Base-by-base conservation (phyloP, 495 filamentous ascomycete genomes). In the Hypoxylon fuscum region DNA sequence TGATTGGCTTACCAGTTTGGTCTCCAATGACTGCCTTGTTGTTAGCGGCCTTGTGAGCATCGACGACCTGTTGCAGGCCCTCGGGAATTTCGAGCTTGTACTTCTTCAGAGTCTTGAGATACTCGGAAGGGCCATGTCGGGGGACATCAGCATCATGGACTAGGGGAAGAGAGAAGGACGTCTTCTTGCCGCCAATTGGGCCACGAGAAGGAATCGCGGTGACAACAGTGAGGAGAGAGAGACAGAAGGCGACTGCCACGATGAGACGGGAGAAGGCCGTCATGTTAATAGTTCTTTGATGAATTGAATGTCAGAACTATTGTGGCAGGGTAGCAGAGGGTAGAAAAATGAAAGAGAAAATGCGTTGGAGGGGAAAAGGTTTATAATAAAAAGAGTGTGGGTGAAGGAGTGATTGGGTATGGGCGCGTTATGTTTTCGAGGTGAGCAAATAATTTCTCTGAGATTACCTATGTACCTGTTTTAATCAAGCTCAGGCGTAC, bases 41-140 rank as follows among this genome's bases (percentile, higher is more conserved):
- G 15, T 40, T 38, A 9, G 46, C 47, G 8, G 59, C 37, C 34
- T 66, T 66, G 43, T 72, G 63, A 10, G 62, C 40, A 34, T 72
- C 67, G 9, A 72, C 69, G 18, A 57, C 37, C n/a, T 70, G 37
- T 51, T 72, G 66, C 20, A 72, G 41, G 18, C 67, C 63, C 10
- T 65, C 23, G 8, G 69, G 69, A 25, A 70, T 48, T 11, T 68
- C 41, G 22, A 66, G 52, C 8, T 72, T 68, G 44, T 59, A 70
- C 46, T 72, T 72, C 63, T 67, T 72, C 63, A 72, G 17, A 5
- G 60, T 68, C 55, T 55, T 68, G 37, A 72, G 67, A 12, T 70
- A 52, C 21, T 72, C 69, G 15, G 56, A 62, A 27, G 69, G 69
- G 9, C 69, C 69, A 32, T 72, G 69, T 15, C 63, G 67, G 17